Percentiles rank a stretch among this genome's conserved stretches.
These are phyloP conservation scores for Phytopythium ostracodes DNA, from an alignment of 352 stramenopile species.

Conservation along the genomic window DNA sequence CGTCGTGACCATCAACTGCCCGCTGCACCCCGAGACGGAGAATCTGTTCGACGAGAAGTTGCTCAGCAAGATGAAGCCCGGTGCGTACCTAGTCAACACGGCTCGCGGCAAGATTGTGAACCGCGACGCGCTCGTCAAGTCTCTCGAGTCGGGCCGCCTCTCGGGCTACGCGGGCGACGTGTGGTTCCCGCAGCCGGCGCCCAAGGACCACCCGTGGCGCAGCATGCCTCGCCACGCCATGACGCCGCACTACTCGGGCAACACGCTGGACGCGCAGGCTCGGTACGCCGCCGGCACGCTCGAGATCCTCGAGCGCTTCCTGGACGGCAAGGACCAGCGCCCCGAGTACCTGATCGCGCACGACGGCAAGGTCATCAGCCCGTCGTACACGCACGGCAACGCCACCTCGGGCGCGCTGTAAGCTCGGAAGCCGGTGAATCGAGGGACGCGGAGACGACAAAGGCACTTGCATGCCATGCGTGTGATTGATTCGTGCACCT, in stretches of 20 bases:
- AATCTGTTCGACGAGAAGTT: conserved; percentile 63
- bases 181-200: conserved; percentile 75
- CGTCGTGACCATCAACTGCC: conserved; percentile 70
- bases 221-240: conserved; percentile 37
- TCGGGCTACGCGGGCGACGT: conserved; percentile 52
- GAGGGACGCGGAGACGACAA: not conserved
- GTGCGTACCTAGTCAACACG: conserved; percentile 80
- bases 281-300: conserved; percentile 31
- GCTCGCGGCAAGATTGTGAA: conserved; percentile 78
- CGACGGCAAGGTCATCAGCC: conserved; percentile 29
- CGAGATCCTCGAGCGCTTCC: conserved; percentile 42
- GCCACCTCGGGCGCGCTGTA: conserved; percentile 24
- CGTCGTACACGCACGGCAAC: conserved; percentile 29
- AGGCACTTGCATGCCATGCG: not conserved
- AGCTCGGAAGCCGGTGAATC: not conserved
- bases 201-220: conserved; percentile 43
- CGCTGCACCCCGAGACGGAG: conserved; percentile 60
- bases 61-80: conserved; percentile 59
- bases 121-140: conserved; percentile 36
- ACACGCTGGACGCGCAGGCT: conserved; percentile 32
- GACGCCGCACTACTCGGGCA: conserved; percentile 47
- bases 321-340: conserved; percentile 32
- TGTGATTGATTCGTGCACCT: not conserved
- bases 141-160: conserved; percentile 18
- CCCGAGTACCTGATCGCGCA: conserved; percentile 38